Percentiles rank a stretch among this genome's conserved stretches.
Evolutionary conservation across 2,329 filamentous ascomycete genomes (phyloP).

Genomic region (Colletotrichum salicis): DNA sequence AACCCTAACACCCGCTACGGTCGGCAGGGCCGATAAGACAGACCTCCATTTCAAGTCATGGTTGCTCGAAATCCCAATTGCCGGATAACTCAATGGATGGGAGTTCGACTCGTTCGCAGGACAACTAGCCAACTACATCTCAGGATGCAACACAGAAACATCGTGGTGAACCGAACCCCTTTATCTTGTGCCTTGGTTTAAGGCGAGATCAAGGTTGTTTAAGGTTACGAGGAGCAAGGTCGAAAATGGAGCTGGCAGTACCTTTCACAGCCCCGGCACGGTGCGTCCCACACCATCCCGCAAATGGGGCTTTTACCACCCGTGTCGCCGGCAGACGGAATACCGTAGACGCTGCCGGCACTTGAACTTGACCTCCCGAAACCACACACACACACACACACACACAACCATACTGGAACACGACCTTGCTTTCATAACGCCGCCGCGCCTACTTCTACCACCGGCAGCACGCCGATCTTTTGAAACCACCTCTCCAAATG

Average conservation of each 20-base stretch:
- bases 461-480: background rate
- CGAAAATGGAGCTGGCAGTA: background rate
- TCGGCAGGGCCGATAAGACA: background rate
- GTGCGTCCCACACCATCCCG: background rate
- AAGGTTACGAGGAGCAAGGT: background rate
- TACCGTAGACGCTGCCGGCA: background rate
- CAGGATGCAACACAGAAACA: background rate
- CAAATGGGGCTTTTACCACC: background rate
- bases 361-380: background rate
- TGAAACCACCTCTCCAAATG: conserved; percentile 14
- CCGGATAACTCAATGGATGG: background rate
- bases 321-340: background rate
- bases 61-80: background rate
- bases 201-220: background rate
- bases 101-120: background rate
- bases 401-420: no score
- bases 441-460: background rate
- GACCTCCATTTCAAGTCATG: background rate
- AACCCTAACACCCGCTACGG: background rate
- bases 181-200: background rate
- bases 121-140: background rate
- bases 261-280: background rate
- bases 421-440: background rate
- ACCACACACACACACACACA: background rate
- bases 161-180: background rate